These are phyloP conservation scores for Saksenaea oblongispora DNA, from an alignment of 371 early-diverging fungal species.

Conservation along the genomic window DNA sequence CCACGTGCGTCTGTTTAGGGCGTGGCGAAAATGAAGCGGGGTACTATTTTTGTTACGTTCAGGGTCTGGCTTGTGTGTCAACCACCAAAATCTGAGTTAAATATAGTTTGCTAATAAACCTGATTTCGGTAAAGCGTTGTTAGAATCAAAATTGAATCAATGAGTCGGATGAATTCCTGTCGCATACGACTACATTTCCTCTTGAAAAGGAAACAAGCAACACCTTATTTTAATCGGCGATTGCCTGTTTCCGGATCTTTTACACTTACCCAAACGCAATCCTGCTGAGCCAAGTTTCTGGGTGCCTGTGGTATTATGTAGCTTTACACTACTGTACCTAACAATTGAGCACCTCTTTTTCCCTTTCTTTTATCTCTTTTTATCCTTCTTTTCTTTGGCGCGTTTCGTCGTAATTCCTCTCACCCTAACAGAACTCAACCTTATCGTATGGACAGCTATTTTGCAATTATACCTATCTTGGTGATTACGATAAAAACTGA, in stretches of 20 bases:
- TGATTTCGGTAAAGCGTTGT: constrained; percentile 1
- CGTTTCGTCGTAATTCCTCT: no score
- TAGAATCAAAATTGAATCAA: background rate
- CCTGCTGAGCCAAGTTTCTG: background rate
- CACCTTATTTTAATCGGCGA: background rate
- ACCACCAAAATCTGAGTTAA: background rate
- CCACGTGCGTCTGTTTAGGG: background rate
- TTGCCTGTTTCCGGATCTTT: background rate
- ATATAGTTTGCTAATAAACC: background rate
- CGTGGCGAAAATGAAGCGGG: background rate
- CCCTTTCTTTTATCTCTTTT: background rate
- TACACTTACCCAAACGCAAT: background rate
- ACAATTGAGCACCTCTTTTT: background rate
- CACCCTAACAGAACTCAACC: no score
- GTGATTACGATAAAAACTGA: background rate
- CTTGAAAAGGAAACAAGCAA: background rate
- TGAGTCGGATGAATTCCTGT: background rate
- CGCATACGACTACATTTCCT: background rate
- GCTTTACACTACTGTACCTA: background rate
- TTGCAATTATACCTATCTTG: background rate
- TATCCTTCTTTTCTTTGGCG: background rate
- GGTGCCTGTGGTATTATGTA: background rate
- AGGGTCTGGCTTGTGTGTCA: background rate
- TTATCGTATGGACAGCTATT: background rate
- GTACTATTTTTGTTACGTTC: background rate